Evolutionary conservation across 2,329 filamentous ascomycete species (phyloP).

Genomic region (Fusarium sp.): DNA sequence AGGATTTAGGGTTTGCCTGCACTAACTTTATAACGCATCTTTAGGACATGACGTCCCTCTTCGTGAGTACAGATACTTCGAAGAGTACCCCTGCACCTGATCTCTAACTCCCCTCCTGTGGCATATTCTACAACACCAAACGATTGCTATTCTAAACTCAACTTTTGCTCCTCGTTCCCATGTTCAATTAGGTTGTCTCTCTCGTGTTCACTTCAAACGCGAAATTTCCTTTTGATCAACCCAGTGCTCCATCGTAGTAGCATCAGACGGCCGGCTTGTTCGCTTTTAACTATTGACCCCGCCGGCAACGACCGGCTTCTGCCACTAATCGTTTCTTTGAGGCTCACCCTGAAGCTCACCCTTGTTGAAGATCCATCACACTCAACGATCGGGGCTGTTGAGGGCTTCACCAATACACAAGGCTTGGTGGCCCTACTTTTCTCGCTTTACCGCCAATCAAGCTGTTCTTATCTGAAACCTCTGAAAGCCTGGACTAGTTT

Average conservation of each 20-base stretch:
- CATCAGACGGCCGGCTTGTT: slow-evolving; percentile 8
- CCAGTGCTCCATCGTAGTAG: neutral
- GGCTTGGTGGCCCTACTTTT: neutral
- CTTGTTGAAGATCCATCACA: slow-evolving; percentile 15
- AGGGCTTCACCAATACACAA: neutral
- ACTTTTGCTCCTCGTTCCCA: neutral
- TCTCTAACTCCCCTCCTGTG: slow-evolving; percentile 13
- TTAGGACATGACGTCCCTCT: slow-evolving; percentile 29
- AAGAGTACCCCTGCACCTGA: slow-evolving; percentile 13
- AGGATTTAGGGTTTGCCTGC: neutral
- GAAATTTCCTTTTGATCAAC: neutral
- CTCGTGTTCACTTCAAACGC: neutral
- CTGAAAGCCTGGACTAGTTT: neutral
- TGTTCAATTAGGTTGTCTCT: neutral
- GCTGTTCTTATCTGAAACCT: neutral
- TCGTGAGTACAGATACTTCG: slow-evolving; percentile 29
- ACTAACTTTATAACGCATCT: slow-evolving; percentile 13
- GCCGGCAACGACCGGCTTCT: slow-evolving; percentile 31
- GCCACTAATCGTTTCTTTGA: slow-evolving; percentile 3
- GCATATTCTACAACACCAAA: slow-evolving; percentile 28
- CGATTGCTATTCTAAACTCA: slow-evolving; percentile 8
- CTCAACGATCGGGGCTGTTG: neutral
- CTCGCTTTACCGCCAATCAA: neutral
- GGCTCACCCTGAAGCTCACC: slow-evolving; percentile 1
- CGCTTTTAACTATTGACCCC: slow-evolving; percentile 15